A percentile compares a stretch with the other conserved stretches of the same genome.
Evolutionary conservation across 176 grass and related monocot genomes (phyloP).

Genomic region (Lolium perenne): DNA sequence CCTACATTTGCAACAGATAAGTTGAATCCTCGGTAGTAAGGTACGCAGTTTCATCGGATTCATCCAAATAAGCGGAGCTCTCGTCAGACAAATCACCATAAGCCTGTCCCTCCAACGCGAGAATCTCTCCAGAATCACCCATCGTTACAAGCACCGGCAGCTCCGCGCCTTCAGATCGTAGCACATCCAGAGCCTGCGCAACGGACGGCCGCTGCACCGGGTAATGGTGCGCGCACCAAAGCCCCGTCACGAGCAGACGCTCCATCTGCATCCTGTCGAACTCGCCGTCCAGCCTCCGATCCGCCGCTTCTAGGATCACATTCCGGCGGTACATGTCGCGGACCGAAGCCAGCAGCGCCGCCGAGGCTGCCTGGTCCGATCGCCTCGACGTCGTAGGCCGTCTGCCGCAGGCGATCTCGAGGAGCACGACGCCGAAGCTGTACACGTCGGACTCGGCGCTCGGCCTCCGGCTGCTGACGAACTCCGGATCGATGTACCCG

Average conservation of each 20-base stretch:
- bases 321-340: background rate
- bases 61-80: background rate
- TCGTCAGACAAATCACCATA: background rate
- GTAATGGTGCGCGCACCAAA: background rate
- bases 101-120: background rate
- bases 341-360: background rate
- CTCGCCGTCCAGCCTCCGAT: constrained; percentile 13
- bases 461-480: constrained; percentile 7
- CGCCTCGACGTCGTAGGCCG: background rate
- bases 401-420: constrained; percentile 6
- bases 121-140: background rate
- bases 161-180: background rate
- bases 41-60: background rate
- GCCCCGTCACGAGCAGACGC: background rate
- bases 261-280: background rate
- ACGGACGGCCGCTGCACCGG: background rate
- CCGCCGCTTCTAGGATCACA: background rate
- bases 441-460: constrained; percentile 38
- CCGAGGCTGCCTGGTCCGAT: background rate
- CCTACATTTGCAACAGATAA: too few relatives aligned
- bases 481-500: constrained; percentile 31
- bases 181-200: background rate
- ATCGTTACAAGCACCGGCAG: background rate
- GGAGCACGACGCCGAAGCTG: constrained; percentile 49
- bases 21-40: background rate